Percentiles rank a stretch among this genome's conserved stretches.
Conservation (phyloP, 257 asterid species). For the Leonotis leonurus region DNA sequence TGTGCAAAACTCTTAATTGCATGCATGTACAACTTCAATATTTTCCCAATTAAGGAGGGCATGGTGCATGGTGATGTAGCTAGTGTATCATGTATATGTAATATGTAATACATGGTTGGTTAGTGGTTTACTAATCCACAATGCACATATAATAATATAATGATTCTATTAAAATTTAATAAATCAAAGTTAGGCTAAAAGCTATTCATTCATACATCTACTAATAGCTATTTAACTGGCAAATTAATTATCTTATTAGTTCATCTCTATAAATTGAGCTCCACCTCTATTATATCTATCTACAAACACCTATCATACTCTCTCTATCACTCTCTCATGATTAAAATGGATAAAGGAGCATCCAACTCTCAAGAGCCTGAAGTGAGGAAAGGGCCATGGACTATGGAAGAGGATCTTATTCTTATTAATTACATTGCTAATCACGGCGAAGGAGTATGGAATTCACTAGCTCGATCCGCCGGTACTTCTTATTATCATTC, state of each 20-base stretch:
- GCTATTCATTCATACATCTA: slow-evolving; percentile 20
- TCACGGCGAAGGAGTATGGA: slow-evolving; percentile 99
- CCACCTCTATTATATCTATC: slow-evolving; percentile 24
- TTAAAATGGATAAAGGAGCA: slow-evolving; percentile 54
- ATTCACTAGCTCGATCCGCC: slow-evolving; percentile 84
- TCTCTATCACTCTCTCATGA: slow-evolving; percentile 3
- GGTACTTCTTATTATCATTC: slow-evolving; percentile 29
- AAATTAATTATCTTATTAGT: slow-evolving; percentile 2
- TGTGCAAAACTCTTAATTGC: neutral
- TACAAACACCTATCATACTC: slow-evolving; percentile 12
- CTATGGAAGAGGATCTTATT: slow-evolving; percentile 95
- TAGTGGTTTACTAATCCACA: neutral
- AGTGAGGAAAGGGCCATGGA: slow-evolving; percentile 99
- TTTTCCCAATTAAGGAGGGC: neutral
- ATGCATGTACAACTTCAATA: neutral
- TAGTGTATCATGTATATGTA: neutral
- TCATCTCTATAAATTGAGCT: slow-evolving; percentile 60
- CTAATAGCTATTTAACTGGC: slow-evolving; percentile 20
- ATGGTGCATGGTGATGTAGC: neutral
- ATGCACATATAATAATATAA: neutral
- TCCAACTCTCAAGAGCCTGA: slow-evolving; percentile 66
- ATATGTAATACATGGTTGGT: neutral
- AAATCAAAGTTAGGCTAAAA: slow-evolving; percentile 45
- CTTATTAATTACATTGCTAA: slow-evolving; percentile 91
- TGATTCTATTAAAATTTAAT: slow-evolving; percentile 10